Conservation (phyloP, 768 basidiomycete genomes). For the Strobilomyces dryophilus region DNA sequence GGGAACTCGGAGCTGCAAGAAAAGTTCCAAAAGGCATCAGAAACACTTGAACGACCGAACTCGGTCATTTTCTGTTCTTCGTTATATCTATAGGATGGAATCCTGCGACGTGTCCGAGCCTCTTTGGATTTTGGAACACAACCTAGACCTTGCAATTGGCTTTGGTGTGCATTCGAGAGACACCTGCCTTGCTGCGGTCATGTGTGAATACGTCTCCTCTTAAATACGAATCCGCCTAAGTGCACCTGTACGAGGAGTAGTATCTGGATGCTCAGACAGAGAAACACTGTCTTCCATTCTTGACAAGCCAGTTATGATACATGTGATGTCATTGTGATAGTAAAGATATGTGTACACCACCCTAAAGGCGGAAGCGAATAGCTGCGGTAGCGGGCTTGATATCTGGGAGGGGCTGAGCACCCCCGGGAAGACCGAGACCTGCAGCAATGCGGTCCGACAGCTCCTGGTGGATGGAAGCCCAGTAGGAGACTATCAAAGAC, state of each 20-base stretch:
- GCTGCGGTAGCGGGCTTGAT: constrained; percentile 57
- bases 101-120: background rate
- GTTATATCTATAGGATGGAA: constrained; percentile 64
- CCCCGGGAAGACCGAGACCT: constrained; percentile 56
- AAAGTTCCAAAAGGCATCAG: constrained; percentile 88
- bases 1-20: constrained; percentile 92
- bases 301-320: background rate
- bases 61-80: constrained; percentile 92
- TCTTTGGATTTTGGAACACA: too few relatives aligned
- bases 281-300: background rate
- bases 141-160: too few relatives aligned
- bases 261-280: too few relatives aligned
- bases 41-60: constrained; percentile 91
- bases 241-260: too few relatives aligned
- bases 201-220: too few relatives aligned
- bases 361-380: constrained; percentile 41
- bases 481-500: constrained; percentile 57
- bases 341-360: background rate
- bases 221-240: too few relatives aligned
- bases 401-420: constrained; percentile 48
- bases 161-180: too few relatives aligned
- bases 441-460: constrained; percentile 77
- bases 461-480: constrained; percentile 72
- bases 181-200: too few relatives aligned
- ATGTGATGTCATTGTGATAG: too few relatives aligned